phyloP scores from a whole-genome alignment of 768 basidiomycete species.

The Thelephora ganbajun region DNA sequence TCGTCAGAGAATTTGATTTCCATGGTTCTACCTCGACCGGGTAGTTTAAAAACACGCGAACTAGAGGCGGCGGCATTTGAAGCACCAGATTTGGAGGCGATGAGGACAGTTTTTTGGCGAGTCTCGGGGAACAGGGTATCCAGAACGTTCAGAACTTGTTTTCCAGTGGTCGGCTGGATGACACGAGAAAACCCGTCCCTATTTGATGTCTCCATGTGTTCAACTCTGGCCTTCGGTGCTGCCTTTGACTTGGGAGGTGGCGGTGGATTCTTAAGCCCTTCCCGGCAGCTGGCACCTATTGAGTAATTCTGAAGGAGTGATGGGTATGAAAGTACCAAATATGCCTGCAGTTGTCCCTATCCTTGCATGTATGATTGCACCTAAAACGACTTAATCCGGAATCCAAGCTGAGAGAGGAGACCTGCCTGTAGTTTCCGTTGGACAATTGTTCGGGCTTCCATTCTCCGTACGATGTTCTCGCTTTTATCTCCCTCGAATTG shows the following conservation, averaged over 20 bases:
- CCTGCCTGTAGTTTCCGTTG: constrained; percentile 55
- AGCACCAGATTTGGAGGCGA: not conserved
- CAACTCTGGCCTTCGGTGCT: too few species aligned
- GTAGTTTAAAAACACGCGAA: not conserved
- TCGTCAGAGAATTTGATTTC: constrained; percentile 1
- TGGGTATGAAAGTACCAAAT: constrained; percentile 36
- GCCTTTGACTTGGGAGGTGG: constrained; percentile 19
- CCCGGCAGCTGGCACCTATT: constrained; percentile 42
- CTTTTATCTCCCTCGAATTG: not conserved
- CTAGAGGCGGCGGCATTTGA: not conserved
- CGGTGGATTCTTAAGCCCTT: constrained; percentile 47
- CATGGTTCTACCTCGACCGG: not conserved
- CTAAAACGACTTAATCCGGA: constrained; percentile 20
- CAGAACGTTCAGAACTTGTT: too few species aligned
- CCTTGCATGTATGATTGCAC: constrained; percentile 72
- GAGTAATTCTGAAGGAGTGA: not conserved
- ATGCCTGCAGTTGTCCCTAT: constrained; percentile 64
- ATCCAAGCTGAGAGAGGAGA: not conserved
- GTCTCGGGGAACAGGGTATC: too few species aligned
- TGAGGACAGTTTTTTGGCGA: too few species aligned
- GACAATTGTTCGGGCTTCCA: constrained; percentile 26
- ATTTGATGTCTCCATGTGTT: too few species aligned
- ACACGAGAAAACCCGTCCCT: too few species aligned
- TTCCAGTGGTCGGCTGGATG: too few species aligned
- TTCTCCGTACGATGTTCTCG: not conserved